A percentile compares a stretch with the other conserved stretches of the same genome.
These are phyloP conservation scores for Azolla pinnata DNA, from an alignment of 75 land plant genomes.

Conservation along the genomic window DNA sequence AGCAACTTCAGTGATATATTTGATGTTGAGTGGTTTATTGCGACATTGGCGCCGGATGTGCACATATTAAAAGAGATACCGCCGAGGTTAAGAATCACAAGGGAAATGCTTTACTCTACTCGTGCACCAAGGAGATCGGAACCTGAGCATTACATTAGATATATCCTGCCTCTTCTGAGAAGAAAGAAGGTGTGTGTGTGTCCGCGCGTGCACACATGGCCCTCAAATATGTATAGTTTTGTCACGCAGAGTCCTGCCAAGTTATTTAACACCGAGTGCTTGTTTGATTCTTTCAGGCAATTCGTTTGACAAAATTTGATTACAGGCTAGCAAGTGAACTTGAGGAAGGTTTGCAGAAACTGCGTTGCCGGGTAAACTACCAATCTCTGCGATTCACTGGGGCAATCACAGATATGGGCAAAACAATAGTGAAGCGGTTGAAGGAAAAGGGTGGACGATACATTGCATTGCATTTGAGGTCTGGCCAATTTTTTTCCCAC, in stretches of 20 bases:
- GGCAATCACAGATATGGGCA: constrained; percentile 22
- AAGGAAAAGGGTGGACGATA: constrained; percentile 19
- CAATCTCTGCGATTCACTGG: constrained; percentile 22
- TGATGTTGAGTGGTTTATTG: constrained; percentile 34
- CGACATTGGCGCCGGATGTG: constrained; percentile 29
- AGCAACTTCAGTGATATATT: constrained; percentile 39
- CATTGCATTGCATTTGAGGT: constrained; percentile 37
- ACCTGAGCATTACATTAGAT: constrained; percentile 23
- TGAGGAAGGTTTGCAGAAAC: constrained; percentile 25
- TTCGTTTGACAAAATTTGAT: constrained; percentile 33
- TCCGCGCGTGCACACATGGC: not conserved
- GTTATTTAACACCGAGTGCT: not conserved
- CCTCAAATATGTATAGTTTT: too few relatives aligned
- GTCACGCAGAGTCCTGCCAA: not conserved
- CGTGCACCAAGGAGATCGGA: constrained; percentile 30
- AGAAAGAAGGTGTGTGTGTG: constrained; percentile 12
- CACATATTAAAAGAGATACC: constrained; percentile 22
- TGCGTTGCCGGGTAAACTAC: constrained; percentile 30
- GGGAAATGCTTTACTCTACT: constrained; percentile 10
- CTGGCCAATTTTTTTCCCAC: not conserved
- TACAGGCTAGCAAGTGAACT: constrained; percentile 26
- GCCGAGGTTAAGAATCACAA: not conserved
- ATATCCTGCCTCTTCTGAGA: constrained; percentile 21
- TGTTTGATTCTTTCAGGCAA: constrained; percentile 10
- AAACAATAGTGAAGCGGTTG: constrained; percentile 22